These are phyloP conservation scores for Eragrostis nindensis DNA, from an alignment of 176 grass and related monocot genomes.

Conservation along the genomic window DNA sequence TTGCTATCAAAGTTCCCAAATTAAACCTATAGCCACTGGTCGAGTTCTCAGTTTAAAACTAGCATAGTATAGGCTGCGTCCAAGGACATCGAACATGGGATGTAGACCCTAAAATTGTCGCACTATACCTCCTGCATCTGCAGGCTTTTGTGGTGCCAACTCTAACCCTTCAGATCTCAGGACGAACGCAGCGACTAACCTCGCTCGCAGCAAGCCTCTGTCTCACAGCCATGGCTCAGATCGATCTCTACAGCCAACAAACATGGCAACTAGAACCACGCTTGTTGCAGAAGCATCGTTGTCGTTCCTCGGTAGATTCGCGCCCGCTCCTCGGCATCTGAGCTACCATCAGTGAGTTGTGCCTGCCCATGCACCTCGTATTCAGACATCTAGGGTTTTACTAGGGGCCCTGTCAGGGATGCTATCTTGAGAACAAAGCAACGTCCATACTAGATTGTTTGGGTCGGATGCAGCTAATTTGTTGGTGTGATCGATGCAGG, in stretches of 20 bases:
- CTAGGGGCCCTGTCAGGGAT: slow-evolving; percentile 42
- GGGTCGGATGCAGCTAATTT: slow-evolving; percentile 36
- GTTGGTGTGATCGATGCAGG: slow-evolving; percentile 37
- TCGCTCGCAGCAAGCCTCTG: background rate
- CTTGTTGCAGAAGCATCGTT: slow-evolving; percentile 48
- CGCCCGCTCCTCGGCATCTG: slow-evolving; percentile 31
- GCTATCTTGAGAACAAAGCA: slow-evolving; percentile 59
- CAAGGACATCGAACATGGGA: background rate
- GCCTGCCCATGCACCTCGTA: slow-evolving; percentile 48
- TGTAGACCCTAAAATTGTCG: slow-evolving; percentile 27
- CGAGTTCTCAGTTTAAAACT: background rate
- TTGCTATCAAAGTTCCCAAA: background rate
- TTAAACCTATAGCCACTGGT: background rate
- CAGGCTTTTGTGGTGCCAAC: slow-evolving; percentile 12
- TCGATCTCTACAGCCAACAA: slow-evolving; percentile 18
- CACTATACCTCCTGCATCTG: slow-evolving; percentile 20
- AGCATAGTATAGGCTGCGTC: background rate
- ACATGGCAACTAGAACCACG: slow-evolving; percentile 35
- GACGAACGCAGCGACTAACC: slow-evolving; percentile 18
- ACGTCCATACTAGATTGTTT: slow-evolving; percentile 31
- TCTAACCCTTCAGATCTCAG: background rate
- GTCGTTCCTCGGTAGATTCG: no score
- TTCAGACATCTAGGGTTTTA: slow-evolving; percentile 53
- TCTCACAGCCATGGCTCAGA: slow-evolving; percentile 2
- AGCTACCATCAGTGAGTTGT: slow-evolving; percentile 35